Conservation (phyloP, 2,329 filamentous ascomycete genomes). For the Colletotrichum lupini region DNA sequence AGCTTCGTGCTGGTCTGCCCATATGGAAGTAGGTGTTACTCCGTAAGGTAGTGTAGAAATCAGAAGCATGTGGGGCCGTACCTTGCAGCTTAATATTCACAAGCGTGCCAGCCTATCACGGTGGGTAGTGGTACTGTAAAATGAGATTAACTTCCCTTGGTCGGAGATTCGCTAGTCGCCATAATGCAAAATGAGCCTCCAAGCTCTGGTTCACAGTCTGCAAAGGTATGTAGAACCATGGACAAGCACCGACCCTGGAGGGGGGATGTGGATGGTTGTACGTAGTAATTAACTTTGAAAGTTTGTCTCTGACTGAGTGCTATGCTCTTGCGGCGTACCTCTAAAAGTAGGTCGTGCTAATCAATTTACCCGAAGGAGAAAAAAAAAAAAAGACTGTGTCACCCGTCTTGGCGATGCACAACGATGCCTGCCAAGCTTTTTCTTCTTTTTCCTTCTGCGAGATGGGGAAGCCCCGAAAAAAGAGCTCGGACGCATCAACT, state of each 20-base stretch:
- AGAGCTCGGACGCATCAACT: too few relatives aligned
- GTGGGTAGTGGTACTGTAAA: not conserved
- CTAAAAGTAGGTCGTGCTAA: too few relatives aligned
- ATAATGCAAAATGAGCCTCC: not conserved
- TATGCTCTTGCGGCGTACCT: too few relatives aligned
- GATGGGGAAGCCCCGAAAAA: too few relatives aligned
- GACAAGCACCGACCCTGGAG: too few relatives aligned
- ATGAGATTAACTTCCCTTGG: not conserved
- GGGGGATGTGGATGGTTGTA: too few relatives aligned
- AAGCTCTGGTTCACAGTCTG: too few relatives aligned
- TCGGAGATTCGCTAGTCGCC: not conserved
- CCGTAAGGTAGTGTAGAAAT: not conserved
- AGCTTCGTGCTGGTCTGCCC: too few relatives aligned
- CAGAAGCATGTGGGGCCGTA: not conserved
- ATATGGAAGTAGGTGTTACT: not conserved
- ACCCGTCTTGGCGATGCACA: constrained; percentile 23
- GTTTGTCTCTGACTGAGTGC: too few relatives aligned
- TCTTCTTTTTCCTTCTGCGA: not conserved
- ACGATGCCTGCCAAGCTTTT: constrained; percentile 1
- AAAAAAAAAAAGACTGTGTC: constrained; percentile 6
- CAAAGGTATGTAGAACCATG: too few relatives aligned
- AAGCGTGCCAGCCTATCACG: not conserved
- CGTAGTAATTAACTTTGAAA: too few relatives aligned
- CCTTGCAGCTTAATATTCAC: not conserved
- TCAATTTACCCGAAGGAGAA: too few relatives aligned